Percentiles rank a stretch among this genome's conserved stretches.
Evolutionary conservation across 306 rosid genomes (phyloP).

Genomic region (Bauhinia variegata): DNA sequence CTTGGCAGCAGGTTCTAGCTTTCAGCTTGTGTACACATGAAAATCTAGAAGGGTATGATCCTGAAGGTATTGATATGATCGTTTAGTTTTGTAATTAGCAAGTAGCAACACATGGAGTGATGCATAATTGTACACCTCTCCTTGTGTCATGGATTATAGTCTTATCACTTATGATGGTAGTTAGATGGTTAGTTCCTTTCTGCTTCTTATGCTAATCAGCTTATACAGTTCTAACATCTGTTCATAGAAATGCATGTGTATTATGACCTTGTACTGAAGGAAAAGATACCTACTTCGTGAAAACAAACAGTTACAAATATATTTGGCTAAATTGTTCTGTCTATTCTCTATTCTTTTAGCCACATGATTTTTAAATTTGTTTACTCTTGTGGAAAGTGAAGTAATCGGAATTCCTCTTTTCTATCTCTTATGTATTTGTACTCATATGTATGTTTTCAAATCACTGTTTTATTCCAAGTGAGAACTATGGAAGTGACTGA

Average conservation of each 20-base stretch:
- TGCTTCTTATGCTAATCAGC: constrained; percentile 18
- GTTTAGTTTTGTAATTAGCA: constrained; percentile 24
- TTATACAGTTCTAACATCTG: not conserved
- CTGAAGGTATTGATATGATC: constrained; percentile 69
- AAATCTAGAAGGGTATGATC: constrained; percentile 90
- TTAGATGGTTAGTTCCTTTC: constrained; percentile 20
- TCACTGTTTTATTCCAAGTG: too few species aligned
- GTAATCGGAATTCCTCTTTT: too few species aligned
- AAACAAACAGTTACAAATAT: too few species aligned
- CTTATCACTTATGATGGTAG: constrained; percentile 10
- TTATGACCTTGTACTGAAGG: not conserved
- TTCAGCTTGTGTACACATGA: constrained; percentile 90
- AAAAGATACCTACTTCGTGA: not conserved
- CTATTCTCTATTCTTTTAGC: not conserved
- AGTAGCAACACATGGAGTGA: not conserved
- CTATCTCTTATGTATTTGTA: too few species aligned
- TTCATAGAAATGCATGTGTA: not conserved
- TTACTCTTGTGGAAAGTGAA: too few species aligned
- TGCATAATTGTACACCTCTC: constrained; percentile 7
- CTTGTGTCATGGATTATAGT: constrained; percentile 19
- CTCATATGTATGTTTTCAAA: too few species aligned
- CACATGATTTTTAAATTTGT: too few species aligned
- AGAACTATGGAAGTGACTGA: too few species aligned
- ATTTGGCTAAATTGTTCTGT: too few species aligned
- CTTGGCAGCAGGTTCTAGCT: constrained; percentile 95